Conservation (phyloP, 1,284 basidiomycete genomes). For the Testicularia cyperi region DNA sequence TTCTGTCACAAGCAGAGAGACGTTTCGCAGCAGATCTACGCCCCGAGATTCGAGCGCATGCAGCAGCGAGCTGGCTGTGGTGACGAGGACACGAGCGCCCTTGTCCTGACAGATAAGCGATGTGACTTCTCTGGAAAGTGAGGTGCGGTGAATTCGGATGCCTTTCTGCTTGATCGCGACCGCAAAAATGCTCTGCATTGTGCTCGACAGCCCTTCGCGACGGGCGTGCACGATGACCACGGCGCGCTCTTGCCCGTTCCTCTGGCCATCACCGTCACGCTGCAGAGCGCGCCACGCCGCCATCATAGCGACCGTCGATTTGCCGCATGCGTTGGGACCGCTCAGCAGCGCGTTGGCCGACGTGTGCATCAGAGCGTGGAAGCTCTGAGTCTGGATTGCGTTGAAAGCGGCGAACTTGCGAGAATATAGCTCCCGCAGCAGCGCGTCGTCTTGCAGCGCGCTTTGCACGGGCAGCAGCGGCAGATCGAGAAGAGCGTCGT, state of each 20-base stretch:
- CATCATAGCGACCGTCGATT: conserved; percentile 68
- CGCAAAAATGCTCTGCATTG: conserved; percentile 4
- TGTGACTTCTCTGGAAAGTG: conserved; percentile 9
- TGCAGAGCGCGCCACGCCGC: conserved; percentile 24
- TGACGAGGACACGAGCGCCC: conserved; percentile 55
- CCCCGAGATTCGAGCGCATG: conserved; percentile 37
- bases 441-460: conserved; percentile 57
- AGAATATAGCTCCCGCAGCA: conserved; percentile 46
- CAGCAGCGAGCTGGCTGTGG: conserved; percentile 59
- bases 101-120: background rate
- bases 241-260: too few relatives aligned
- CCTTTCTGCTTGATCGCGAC: conserved; percentile 21
- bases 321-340: conserved; percentile 79
- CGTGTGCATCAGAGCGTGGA: conserved; percentile 79
- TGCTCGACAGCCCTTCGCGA: conserved; percentile 13
- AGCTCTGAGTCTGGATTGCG: conserved; percentile 83
- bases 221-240: conserved; percentile 10
- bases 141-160: conserved; percentile 15
- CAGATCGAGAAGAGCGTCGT: conserved; percentile 74
- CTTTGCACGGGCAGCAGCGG: conserved; percentile 73
- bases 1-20: conserved; percentile 73
- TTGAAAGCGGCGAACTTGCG: conserved; percentile 69
- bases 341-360: conserved; percentile 75
- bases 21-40: conserved; percentile 6
- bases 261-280: background rate